Evolutionary conservation across 768 basidiomycete species (phyloP), one percentile per base, ranked within the genome.

Genomic region (Cytidiella melzeri): DNA sequence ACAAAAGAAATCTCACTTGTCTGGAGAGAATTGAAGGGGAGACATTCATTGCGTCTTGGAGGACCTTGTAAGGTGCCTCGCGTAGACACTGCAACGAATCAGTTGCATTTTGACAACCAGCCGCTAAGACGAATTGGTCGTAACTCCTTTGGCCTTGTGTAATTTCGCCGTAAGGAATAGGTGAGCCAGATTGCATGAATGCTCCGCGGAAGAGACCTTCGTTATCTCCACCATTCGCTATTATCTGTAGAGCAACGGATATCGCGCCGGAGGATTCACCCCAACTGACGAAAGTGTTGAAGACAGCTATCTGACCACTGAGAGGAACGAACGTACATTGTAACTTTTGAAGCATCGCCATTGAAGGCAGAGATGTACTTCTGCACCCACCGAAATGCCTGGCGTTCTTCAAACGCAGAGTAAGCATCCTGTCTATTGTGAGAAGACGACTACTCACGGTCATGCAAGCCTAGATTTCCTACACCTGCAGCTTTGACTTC

Each of bases 381-480:
- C 27, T 54, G 53, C 10, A 54, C 36, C 53, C 53, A 54, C 5
- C 39, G 42, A 13, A 54, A 30, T 12, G 53, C 53, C n/a, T 45
- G 53, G 2, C 53, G 53, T 44, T 54, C 53, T 54, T 28, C 15
- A 19, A 11, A 7, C 23, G 15, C 13, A 18, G 24, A 15, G 19
- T 34, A 4, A 20, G 12, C 19, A 34, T 45, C 44, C 36, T 19
- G 3, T 11, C 34, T 5, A 37, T 20, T 45, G 44, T 30, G 11
- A 30, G 28, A 45, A 15, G 23, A 25, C 15, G n/a, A 12, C 20
- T 44, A 59, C 65, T 49, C 40, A 72, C 73, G 73, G 60, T 83
- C 79, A 41, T 64, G 68, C 9, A 82, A 61, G 7, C 80, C 80
- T 11, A 79, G 61, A 54, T 81, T 80, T 6, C 68, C 69, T 13